Conservation (phyloP, 352 stramenopile genomes). For the Globisporangium nodosum region DNA sequence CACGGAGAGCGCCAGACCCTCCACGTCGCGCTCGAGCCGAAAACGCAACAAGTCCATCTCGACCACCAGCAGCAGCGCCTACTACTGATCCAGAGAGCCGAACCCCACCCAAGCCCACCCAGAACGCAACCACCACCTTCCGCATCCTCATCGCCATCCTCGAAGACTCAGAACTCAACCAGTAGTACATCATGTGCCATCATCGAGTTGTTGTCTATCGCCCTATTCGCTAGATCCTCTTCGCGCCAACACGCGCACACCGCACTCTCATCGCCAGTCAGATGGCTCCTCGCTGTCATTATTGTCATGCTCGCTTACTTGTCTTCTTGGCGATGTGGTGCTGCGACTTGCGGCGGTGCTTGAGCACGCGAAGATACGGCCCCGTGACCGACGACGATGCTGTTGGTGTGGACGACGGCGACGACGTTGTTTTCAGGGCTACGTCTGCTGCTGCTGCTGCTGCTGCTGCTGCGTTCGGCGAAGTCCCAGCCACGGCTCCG, state of each 20-base stretch:
- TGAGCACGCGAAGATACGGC: conserved; percentile 74
- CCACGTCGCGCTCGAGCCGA: conserved; percentile 21
- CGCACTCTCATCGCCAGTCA: no score
- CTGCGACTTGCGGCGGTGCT: conserved; percentile 38
- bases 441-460: background rate
- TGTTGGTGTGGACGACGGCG: conserved; percentile 2
- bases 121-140: background rate
- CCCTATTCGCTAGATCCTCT: no score
- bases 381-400: conserved; percentile 22
- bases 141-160: no score
- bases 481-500: background rate
- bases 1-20: background rate
- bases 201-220: background rate
- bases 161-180: no score
- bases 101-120: no score
- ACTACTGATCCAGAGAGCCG: background rate
- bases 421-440: background rate
- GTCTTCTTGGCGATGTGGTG: conserved; percentile 6
- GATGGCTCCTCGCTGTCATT: background rate
- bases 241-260: background rate
- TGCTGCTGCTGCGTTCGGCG: background rate
- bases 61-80: background rate
- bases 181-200: no score
- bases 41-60: conserved; percentile 68
- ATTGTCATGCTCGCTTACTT: conserved; percentile 3